phyloP scores from a whole-genome alignment of 495 filamentous ascomycete species.

The Penicillium diatomitis region DNA sequence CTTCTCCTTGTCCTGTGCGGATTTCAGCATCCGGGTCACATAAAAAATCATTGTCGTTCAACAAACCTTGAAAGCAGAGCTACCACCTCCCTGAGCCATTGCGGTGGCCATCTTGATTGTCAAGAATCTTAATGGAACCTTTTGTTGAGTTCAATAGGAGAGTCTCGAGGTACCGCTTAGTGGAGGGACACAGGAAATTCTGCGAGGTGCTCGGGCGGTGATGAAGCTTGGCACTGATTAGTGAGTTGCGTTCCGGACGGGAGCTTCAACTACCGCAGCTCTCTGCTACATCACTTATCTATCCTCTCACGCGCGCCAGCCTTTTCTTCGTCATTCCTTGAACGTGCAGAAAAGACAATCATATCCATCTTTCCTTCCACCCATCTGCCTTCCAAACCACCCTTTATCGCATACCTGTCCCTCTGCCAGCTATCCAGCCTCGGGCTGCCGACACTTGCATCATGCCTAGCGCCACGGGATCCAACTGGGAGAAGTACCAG shows the following conservation, averaged over 20 bases:
- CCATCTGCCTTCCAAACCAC: too few relatives aligned
- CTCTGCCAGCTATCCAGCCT: slow-evolving; percentile 12
- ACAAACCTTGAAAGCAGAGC: slow-evolving; percentile 70
- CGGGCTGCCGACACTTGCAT: slow-evolving; percentile 29
- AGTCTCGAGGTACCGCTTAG: slow-evolving; percentile 17
- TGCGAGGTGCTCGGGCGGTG: slow-evolving; percentile 50
- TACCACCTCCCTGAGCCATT: slow-evolving; percentile 46
- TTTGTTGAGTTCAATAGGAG: slow-evolving; percentile 15
- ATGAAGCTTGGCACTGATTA: slow-evolving; percentile 40
- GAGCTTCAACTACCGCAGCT: slow-evolving; percentile 22
- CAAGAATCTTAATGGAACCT: slow-evolving; percentile 22
- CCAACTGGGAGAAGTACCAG: slow-evolving; percentile 95
- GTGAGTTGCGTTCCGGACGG: slow-evolving; percentile 15
- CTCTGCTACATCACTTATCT: slow-evolving; percentile 26
- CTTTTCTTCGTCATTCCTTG: too few relatives aligned
- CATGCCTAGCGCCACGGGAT: slow-evolving; percentile 88
- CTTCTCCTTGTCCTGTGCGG: slow-evolving; percentile 88
- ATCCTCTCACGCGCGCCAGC: slow-evolving; percentile 3
- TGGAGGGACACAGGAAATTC: slow-evolving; percentile 36
- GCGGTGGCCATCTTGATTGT: slow-evolving; percentile 56
- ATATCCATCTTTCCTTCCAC: too few relatives aligned
- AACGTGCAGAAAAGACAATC: too few relatives aligned
- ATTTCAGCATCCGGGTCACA: slow-evolving; percentile 40
- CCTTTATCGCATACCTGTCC: background rate
- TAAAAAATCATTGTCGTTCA: slow-evolving; percentile 22